Evolutionary conservation across 495 filamentous ascomycete species (phyloP).

Genomic region (Trichodelitschia bisporula): DNA sequence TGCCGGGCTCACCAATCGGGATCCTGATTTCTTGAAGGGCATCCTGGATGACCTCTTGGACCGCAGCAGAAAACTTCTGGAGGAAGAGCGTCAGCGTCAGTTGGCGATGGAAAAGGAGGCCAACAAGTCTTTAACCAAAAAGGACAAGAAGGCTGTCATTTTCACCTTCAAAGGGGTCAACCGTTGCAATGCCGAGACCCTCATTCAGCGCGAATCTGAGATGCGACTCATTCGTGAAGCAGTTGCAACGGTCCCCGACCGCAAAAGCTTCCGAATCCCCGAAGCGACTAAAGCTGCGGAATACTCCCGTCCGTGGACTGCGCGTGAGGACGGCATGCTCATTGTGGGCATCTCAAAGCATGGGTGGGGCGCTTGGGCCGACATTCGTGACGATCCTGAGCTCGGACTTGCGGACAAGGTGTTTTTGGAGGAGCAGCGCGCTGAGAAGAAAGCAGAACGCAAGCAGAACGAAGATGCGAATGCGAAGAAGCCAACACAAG

Average conservation of each 20-base stretch:
- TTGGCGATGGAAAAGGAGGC: conserved; percentile 36
- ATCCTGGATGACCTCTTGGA: conserved; percentile 49
- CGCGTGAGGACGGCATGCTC: conserved; percentile 90
- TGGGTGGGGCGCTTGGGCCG: conserved; percentile 81
- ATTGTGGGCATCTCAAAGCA: conserved; percentile 78
- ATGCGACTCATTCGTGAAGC: conserved; percentile 62
- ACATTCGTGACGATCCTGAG: conserved; percentile 79
- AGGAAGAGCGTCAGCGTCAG: conserved; percentile 37
- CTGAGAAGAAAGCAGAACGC: conserved; percentile 86
- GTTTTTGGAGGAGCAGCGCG: conserved; percentile 93
- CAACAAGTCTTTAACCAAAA: conserved; percentile 64
- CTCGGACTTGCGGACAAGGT: conserved; percentile 76
- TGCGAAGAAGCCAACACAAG: conserved; percentile 80
- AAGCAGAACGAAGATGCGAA: conserved; percentile 39
- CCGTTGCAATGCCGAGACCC: conserved; percentile 82
- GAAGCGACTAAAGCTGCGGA: conserved; percentile 73
- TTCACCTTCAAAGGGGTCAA: conserved; percentile 84
- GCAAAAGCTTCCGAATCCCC: conserved; percentile 57
- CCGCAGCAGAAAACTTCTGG: conserved; percentile 39
- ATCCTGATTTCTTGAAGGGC: conserved; percentile 45
- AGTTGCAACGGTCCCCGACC: conserved; percentile 34
- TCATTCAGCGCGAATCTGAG: conserved; percentile 68
- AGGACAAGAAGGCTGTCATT: conserved; percentile 85
- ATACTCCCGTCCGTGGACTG: conserved; percentile 75
- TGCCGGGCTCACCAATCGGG: conserved; percentile 56